Evolutionary conservation across 495 filamentous ascomycete species (phyloP).

Genomic region (Geoglossum glabrum): DNA sequence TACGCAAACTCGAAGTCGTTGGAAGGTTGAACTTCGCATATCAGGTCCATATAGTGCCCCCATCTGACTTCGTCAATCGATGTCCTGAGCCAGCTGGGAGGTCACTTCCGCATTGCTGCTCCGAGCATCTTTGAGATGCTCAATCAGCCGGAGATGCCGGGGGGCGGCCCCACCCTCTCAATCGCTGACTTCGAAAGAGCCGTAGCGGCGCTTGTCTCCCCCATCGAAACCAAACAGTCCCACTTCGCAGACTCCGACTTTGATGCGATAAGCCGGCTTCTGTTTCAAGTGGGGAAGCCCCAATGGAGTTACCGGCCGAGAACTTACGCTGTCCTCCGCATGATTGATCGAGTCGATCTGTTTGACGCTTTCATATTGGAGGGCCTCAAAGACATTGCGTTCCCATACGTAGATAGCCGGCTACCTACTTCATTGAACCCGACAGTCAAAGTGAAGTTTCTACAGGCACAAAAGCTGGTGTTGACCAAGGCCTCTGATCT

Average conservation of each 20-base stretch:
- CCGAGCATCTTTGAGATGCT: no score
- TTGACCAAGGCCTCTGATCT: conserved; percentile 7
- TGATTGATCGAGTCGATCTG: conserved; percentile 5
- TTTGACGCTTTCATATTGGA: conserved; percentile 8
- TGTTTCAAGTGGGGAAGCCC: not conserved
- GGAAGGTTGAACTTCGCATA: no score
- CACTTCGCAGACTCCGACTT: not conserved
- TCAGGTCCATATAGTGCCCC: no score
- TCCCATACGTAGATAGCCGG: conserved; percentile 8
- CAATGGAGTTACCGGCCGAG: conserved; percentile 9
- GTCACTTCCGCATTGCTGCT: no score
- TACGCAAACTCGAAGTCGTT: no score
- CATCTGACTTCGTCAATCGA: no score
- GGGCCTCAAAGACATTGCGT: conserved; percentile 7
- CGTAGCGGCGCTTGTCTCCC: no score
- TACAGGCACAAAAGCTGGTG: conserved; percentile 5
- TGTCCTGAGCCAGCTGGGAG: no score
- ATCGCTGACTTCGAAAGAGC: no score
- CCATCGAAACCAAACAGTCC: no score
- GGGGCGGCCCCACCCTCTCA: no score
- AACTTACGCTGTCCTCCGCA: conserved; percentile 11
- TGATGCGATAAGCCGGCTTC: not conserved
- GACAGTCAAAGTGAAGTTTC: conserved; percentile 3
- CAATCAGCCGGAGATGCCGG: no score
- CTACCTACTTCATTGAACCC: not conserved